Conservation (phyloP, 371 early-diverging fungal species). For the Chytridium lagenaria region DNA sequence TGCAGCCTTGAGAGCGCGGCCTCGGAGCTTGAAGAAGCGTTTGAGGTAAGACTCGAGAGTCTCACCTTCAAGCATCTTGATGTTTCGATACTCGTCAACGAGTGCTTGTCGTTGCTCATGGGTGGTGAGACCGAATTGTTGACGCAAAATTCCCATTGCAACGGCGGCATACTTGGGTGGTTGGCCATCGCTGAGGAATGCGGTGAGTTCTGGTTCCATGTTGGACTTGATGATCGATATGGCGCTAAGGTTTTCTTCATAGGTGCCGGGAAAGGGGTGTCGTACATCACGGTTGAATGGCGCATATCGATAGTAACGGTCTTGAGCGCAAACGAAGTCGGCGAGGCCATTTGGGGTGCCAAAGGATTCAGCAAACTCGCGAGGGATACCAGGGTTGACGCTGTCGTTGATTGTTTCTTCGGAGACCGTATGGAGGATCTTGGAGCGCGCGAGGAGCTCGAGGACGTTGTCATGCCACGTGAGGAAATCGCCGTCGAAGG, state of each 20-base stretch:
- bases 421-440: background rate
- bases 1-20: background rate
- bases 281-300: background rate
- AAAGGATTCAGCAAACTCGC: background rate
- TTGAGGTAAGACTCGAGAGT: background rate
- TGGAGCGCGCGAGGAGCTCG: background rate
- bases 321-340: background rate
- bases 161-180: background rate
- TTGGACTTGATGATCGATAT: background rate
- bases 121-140: background rate
- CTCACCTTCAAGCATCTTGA: conserved; percentile 8
- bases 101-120: background rate
- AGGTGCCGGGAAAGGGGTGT: background rate
- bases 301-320: background rate
- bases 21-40: background rate
- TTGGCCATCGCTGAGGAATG: background rate
- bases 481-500: background rate
- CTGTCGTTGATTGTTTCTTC: background rate
- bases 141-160: background rate
- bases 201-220: background rate
- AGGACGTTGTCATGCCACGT: background rate
- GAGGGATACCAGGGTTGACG: background rate
- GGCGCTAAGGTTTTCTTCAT: background rate
- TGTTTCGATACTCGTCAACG: background rate
- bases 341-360: background rate